Evolutionary conservation across 331 rosid genomes (phyloP), one percentile per base, ranked within the genome.

Genomic region (Malus hybrid): DNA sequence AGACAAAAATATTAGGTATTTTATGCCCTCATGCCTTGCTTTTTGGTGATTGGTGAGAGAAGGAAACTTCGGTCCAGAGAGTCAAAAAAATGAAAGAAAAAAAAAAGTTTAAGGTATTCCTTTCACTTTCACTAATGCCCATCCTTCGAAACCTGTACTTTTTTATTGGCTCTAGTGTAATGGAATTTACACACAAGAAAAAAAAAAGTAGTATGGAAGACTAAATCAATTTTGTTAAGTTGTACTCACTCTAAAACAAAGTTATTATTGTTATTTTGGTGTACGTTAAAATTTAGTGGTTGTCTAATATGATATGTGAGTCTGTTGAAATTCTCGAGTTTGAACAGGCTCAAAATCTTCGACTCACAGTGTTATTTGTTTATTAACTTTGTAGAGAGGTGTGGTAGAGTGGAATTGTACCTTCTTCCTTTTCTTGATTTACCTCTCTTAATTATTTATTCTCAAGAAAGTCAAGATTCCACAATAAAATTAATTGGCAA

Each of bases 1-100:
- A 77, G 86, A 80, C 83, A 63, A 70, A 80, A 5, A 3, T 70
- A 31, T 5, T 8, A 31, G 70, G 68, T 31, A 56, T 68, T 65
- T 65, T 69, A 16, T 73, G 60, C 59, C 67, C 69, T 76, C 68
- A 73, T 80, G 44, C 44, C 44, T 39, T 39, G 44, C 81, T 80
- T 70, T 57, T 77, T 66, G 29, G 74, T 9, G 44, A 39, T 8
- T 39, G 44, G 44, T 39, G 44, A 39, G 44, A 39, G 44, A 39
- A 32, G 19, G 48, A n/a, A 75, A 13, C 27, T 67, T 46, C 59
- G 22, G 63, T 66, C 73, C 44, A 64, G 28, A 62, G 56, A 48
- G 78, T 76, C 67, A 48, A 76, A 73, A 67, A 67, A 63, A 12
- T 2, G 0, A 36, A 7, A 36, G 2, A 36, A 8, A 36, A 0